These are phyloP conservation scores for Trypanosoma conorhini DNA, from an alignment of 208 protist genomes.

Conservation along the genomic window DNA sequence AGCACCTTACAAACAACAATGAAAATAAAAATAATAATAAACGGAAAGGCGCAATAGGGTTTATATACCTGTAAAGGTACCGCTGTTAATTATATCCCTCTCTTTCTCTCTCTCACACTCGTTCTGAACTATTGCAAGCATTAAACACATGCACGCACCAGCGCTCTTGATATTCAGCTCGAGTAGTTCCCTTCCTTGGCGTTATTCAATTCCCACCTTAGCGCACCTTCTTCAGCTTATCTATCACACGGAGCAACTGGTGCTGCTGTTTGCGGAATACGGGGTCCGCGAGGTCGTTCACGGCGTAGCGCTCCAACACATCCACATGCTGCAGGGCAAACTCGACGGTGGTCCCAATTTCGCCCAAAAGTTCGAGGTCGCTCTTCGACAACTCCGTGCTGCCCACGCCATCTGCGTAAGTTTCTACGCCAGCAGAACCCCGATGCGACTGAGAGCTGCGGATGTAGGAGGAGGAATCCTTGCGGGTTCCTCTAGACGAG, in stretches of 20 bases:
- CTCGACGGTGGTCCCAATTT: constrained; percentile 26
- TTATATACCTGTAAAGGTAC: not conserved
- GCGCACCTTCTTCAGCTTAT: constrained; percentile 23
- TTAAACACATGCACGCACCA: not conserved
- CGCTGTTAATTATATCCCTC: not conserved
- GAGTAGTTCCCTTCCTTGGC: not conserved
- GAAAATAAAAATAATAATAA: not conserved
- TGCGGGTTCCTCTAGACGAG: constrained; percentile 1
- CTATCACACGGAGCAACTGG: constrained; percentile 18
- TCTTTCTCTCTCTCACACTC: constrained; percentile 9
- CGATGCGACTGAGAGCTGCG: constrained; percentile 7
- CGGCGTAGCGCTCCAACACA: constrained; percentile 29
- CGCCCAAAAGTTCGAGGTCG: constrained; percentile 20
- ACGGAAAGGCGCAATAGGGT: not conserved
- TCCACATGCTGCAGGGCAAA: constrained; percentile 29
- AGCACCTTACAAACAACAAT: not conserved
- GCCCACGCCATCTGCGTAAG: not conserved
- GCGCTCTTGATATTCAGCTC: not conserved
- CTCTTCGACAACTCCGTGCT: constrained; percentile 18
- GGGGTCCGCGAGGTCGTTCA: constrained; percentile 22
- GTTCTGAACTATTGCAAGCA: not conserved
- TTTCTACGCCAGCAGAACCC: not conserved
- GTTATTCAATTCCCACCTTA: not conserved
- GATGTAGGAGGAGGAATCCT: not conserved
- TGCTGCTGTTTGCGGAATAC: constrained; percentile 20